phyloP scores from a whole-genome alignment of 371 early-diverging fungal species.

The Rhizopus delemar region DNA sequence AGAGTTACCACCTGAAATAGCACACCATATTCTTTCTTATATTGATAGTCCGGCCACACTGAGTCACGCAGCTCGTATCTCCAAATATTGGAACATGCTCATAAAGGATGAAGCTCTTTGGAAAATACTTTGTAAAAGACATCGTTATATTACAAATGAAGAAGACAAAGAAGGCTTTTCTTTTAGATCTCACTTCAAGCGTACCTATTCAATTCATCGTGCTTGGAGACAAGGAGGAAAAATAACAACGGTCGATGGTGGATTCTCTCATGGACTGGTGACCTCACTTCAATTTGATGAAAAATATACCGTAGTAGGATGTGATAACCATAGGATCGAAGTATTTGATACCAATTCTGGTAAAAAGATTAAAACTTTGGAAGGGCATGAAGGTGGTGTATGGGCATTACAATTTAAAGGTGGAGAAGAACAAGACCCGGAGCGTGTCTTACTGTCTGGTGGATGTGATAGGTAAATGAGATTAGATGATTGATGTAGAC shows the following conservation, averaged over 20 bases:
- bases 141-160: slow-evolving; percentile 21
- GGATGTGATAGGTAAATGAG: slow-evolving; percentile 73
- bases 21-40: slow-evolving; percentile 67
- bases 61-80: slow-evolving; percentile 70
- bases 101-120: slow-evolving; percentile 58
- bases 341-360: slow-evolving; percentile 79
- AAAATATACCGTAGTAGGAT: slow-evolving; percentile 80
- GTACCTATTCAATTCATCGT: slow-evolving; percentile 65
- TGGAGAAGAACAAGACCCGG: slow-evolving; percentile 63
- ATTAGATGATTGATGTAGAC: background rate
- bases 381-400: slow-evolving; percentile 72
- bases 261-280: slow-evolving; percentile 75
- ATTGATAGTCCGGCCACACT: slow-evolving; percentile 68
- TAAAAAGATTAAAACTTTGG: slow-evolving; percentile 58
- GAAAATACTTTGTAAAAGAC: slow-evolving; percentile 46
- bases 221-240: slow-evolving; percentile 78
- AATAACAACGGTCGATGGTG: slow-evolving; percentile 68
- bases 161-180: slow-evolving; percentile 23
- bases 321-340: slow-evolving; percentile 81
- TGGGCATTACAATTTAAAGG: slow-evolving; percentile 2
- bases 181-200: slow-evolving; percentile 66
- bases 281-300: slow-evolving; percentile 87
- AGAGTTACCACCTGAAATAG: slow-evolving; percentile 74
- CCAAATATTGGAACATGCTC: slow-evolving; percentile 71
- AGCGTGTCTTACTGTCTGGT: slow-evolving; percentile 75